Percentiles rank a stretch among this genome's conserved stretches.
phyloP scores from a whole-genome alignment of 768 basidiomycete species.

The Amanita rimosa region DNA sequence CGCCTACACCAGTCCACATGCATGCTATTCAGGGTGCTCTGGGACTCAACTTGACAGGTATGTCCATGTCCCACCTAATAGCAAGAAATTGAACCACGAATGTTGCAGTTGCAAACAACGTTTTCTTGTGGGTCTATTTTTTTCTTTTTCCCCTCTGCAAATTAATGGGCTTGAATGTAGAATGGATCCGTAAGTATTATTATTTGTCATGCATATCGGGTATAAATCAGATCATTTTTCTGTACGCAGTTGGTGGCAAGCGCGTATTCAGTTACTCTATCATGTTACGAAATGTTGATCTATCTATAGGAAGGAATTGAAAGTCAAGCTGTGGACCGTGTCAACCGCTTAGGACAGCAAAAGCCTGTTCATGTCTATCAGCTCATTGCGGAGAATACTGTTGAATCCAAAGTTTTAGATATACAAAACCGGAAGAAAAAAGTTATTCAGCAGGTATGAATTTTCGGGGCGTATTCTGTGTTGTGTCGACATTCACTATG shows the following conservation, averaged over 20 bases:
- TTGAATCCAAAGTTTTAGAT: constrained; percentile 79
- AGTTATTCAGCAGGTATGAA: constrained; percentile 58
- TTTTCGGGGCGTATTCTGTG: not conserved
- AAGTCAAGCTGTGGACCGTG: constrained; percentile 73
- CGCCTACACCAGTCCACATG: not conserved
- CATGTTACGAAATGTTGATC: constrained; percentile 6
- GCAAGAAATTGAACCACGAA: not conserved
- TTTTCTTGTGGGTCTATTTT: constrained; percentile 51
- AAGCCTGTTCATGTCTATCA: constrained; percentile 83
- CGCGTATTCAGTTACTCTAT: constrained; percentile 9
- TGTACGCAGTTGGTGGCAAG: constrained; percentile 68
- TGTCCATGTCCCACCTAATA: not conserved
- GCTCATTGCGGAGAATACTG: constrained; percentile 80
- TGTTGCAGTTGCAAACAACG: constrained; percentile 63
- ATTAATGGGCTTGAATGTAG: constrained; percentile 21
- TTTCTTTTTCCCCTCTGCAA: not conserved
- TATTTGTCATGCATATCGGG: not conserved
- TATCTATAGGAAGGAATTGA: constrained; percentile 64
- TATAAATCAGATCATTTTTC: not conserved
- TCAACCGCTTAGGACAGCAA: constrained; percentile 78
- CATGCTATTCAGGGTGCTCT: constrained; percentile 48
- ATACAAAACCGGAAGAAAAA: constrained; percentile 82
- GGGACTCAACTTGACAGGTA: constrained; percentile 71
- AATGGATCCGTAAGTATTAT: constrained; percentile 67
- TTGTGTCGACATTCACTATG: not conserved